Evolutionary conservation across 352 stramenopile genomes (phyloP).

Genomic region (Elongisporangium undulatum): DNA sequence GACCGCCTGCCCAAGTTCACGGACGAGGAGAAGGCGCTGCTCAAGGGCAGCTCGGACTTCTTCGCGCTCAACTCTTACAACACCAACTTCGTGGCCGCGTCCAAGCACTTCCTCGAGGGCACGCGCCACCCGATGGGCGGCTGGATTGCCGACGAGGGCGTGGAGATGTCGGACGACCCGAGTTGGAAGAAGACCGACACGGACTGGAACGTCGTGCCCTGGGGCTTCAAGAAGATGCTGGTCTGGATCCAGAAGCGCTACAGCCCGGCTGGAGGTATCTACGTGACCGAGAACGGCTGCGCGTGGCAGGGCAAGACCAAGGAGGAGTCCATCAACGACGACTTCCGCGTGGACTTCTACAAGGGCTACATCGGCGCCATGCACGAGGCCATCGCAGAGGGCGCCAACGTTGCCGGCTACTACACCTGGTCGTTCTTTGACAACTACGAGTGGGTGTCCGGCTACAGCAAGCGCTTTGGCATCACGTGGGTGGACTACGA

Average conservation of each 20-base stretch:
- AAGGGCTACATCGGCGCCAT: constrained; percentile 80
- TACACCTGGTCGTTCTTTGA: constrained; percentile 91
- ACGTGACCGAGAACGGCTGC: constrained; percentile 93
- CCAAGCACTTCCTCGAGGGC: constrained; percentile 22
- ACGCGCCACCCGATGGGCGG: constrained; percentile 19
- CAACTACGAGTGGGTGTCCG: constrained; percentile 90
- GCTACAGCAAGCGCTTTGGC: constrained; percentile 55
- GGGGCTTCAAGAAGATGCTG: constrained; percentile 84
- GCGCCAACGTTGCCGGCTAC: constrained; percentile 74
- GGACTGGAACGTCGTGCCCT: constrained; percentile 69
- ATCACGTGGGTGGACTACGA: constrained; percentile 53
- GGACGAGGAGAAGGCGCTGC: constrained; percentile 59
- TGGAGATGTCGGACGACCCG: constrained; percentile 23
- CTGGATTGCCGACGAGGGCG: constrained; percentile 29
- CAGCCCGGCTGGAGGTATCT: constrained; percentile 56
- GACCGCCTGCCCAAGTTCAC: constrained; percentile 88
- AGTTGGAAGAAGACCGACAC: constrained; percentile 67
- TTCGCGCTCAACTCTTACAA: constrained; percentile 95
- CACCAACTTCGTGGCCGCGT: constrained; percentile 32
- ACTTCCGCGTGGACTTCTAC: constrained; percentile 78
- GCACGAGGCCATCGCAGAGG: constrained; percentile 36
- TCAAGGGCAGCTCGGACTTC: constrained; percentile 89
- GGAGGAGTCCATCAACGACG: constrained; percentile 67
- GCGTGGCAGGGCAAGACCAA: constrained; percentile 61
- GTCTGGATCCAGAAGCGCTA: constrained; percentile 89